Base-by-base conservation (phyloP, 306 rosid genomes). In the Castanea crenata region DNA sequence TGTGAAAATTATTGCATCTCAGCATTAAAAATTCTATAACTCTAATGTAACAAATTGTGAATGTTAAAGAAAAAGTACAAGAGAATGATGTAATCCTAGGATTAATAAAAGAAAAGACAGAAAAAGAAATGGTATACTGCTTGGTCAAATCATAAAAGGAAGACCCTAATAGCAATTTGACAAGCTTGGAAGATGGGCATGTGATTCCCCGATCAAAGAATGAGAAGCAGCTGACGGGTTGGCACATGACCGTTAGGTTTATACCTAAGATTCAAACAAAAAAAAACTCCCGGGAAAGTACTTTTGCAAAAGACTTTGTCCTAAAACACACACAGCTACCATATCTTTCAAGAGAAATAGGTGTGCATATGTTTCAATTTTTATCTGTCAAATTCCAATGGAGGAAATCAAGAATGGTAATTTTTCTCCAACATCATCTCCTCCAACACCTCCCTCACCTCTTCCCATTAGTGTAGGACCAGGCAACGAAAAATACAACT, bases 401-500 rank as follows among this genome's bases (percentile, higher is more conserved):
- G 79, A 71, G 51, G 74, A 63, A 76, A 86, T 75, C 82, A 82
- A 64, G 58, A 51, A 62, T 8, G 73, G 19, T 29, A 7, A 56
- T 77, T 78, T 76, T 10, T 90, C 92, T 83, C 85, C 93, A 76
- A 69, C 91, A 73, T 89, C 93, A 62, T 93, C 97, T 73, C 96
- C 96, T 79, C 93, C 93, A 9, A 88, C 97, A 56, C 97, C 96
- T 83, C 91, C 96, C 46, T 91, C 96, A 1, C 94, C 97, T 12
- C 93, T 93, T 76, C 96, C 94, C 52, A 68, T 89, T 27, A 93
- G 97, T 79, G 86, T 85, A 38, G 97, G 89, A 34, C 90, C 96
- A 3, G 92, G 94, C 77, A 81, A 88, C 79, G 69, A 65, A 27
- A 83, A 49, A 78, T 91, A 93, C 86, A 51, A 82, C 79, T 79